Evolutionary conservation across 73 alveolate species (phyloP).

Genomic region (Paramecium primaurelia): DNA sequence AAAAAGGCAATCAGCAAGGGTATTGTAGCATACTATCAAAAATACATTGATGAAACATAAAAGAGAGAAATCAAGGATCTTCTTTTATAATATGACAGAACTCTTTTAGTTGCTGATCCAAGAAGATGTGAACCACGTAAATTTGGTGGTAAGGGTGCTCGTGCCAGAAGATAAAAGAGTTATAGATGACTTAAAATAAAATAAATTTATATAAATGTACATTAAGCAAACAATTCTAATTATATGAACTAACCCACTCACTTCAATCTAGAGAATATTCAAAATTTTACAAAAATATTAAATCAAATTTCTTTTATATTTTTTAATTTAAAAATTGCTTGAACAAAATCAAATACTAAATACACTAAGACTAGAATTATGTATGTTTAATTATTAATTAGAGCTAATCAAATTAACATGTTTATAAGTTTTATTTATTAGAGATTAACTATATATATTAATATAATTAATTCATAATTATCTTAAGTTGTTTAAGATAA

Average conservation of each 20-base stretch:
- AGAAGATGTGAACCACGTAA: conserved; percentile 99
- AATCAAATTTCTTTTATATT: neutral
- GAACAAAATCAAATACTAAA: too few relatives aligned
- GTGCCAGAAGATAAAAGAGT: conserved; percentile 93
- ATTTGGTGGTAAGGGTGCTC: conserved; percentile 98
- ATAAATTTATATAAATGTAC: neutral
- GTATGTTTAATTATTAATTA: too few relatives aligned
- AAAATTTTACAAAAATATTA: neutral
- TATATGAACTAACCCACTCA: neutral
- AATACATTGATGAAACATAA: conserved; percentile 90
- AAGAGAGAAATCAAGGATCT: conserved; percentile 91
- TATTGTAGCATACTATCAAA: conserved; percentile 91
- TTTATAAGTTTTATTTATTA: too few relatives aligned
- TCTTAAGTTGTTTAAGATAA: too few relatives aligned
- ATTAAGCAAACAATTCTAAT: neutral
- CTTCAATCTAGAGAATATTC: neutral
- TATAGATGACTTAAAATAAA: conserved; percentile 70
- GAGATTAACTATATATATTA: neutral
- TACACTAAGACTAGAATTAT: neutral
- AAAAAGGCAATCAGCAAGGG: conserved; percentile 96
- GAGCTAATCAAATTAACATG: neutral
- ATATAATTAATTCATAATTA: too few relatives aligned
- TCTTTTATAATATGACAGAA: conserved; percentile 95
- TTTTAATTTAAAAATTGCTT: neutral
- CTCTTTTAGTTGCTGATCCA: conserved; percentile 97